A percentile compares a stretch with the other conserved stretches of the same genome.
Conservation (phyloP, 2,329 filamentous ascomycete genomes). For the Fusarium sarcochroum region DNA sequence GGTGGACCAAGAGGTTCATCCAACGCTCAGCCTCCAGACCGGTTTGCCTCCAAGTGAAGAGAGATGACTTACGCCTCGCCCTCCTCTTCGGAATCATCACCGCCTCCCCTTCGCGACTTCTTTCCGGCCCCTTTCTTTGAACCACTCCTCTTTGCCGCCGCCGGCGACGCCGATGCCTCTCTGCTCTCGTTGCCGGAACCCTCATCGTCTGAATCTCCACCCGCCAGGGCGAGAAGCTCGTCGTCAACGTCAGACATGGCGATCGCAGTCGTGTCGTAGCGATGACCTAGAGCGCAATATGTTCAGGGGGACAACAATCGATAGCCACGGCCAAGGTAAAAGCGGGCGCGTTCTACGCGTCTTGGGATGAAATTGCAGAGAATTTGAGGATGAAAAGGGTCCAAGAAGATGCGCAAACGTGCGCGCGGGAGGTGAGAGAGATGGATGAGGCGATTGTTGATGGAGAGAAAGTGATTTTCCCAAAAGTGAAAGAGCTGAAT, state of each 20-base stretch:
- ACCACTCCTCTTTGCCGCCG: slow-evolving; percentile 54
- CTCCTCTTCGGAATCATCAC: slow-evolving; percentile 74
- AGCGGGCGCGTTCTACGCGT: slow-evolving; percentile 36
- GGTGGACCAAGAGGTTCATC: neutral
- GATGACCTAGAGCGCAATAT: slow-evolving; percentile 18
- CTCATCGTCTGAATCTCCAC: slow-evolving; percentile 78
- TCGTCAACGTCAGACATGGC: slow-evolving; percentile 92
- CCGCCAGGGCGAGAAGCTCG: slow-evolving; percentile 92
- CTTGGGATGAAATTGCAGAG: slow-evolving; percentile 1
- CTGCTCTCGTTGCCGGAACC: slow-evolving; percentile 67
- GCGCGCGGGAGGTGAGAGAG: slow-evolving; percentile 15
- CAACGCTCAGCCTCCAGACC: neutral
- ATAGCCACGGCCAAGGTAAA: neutral
- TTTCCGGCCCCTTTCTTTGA: slow-evolving; percentile 55
- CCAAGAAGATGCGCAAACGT: slow-evolving; percentile 16
- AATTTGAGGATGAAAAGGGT: slow-evolving; percentile 9
- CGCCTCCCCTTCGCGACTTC: slow-evolving; percentile 63
- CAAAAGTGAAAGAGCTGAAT: slow-evolving; percentile 32
- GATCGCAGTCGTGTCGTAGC: slow-evolving; percentile 11
- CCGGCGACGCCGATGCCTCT: slow-evolving; percentile 68
- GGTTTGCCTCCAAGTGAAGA: neutral
- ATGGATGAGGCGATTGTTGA: slow-evolving; percentile 31
- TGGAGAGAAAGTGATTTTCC: slow-evolving; percentile 27
- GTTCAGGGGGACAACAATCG: slow-evolving; percentile 27
- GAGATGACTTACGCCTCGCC: slow-evolving; percentile 58